Evolutionary conservation across 179 eudicot genomes (phyloP), one percentile per base, ranked within the genome.

Genomic region (Spinacia oleracea): DNA sequence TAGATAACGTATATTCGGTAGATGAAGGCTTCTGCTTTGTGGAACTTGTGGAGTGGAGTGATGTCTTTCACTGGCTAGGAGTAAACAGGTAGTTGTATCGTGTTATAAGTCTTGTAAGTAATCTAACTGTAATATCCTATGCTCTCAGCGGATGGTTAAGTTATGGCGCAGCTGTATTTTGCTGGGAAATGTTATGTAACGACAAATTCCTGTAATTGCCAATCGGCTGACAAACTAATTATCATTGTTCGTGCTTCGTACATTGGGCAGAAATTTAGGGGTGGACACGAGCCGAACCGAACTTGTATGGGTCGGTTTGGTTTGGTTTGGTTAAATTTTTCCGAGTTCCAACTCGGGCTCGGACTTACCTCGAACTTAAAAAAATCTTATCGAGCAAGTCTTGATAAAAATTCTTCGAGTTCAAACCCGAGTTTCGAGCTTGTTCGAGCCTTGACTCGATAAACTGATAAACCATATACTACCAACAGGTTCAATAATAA

Each of bases 1-100:
- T 79, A 70, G 82, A 75, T 75, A 70, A 23, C 59, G 3, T 58
- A 46, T 64, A n/a, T n/a, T n/a, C n/a, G n/a, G n/a, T n/a, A 58
- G 72, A 34, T 51, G 53, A n/a, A 10, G 64, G 53, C 65, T 53
- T 38, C 25, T 27, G 51, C 23, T 51, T 50, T 21, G 29, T 51
- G 40, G 34, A 29, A 67, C n/a, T 12, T 29, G 72, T 38, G 55
- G 78, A 43, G 72, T 38, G 55, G 78, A 43, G 50, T 38, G 27
- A 42, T 75, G 43, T 21, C 70, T 31, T 75, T 32, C 40, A 34
- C 35, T 21, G 27, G 7, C 45, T 38, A 21, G 27, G 20, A 72
- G 35, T 20, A 43, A 46, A 63, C 20, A 14, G 60, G 69, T 58
- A 23, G 78, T 43, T 62, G 74, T 46, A 71, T 32, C 11, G 12